These are phyloP conservation scores for Hypoxylon sp. DNA, from an alignment of 2,329 filamentous ascomycete genomes.

Conservation along the genomic window DNA sequence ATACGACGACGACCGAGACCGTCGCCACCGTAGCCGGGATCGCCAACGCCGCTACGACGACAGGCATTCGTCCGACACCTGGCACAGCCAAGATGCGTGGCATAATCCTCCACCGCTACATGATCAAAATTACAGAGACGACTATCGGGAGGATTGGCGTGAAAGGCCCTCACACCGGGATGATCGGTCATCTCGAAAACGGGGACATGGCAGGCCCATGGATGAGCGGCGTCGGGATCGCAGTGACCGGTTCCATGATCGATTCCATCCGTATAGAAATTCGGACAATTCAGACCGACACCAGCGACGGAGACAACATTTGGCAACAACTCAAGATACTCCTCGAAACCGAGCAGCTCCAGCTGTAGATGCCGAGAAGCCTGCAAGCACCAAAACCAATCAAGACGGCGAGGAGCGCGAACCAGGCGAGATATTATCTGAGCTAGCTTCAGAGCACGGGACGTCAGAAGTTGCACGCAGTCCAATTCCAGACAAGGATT, in stretches of 20 bases:
- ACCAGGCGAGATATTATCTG: constrained; percentile 36
- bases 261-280: constrained; percentile 24
- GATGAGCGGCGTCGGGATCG: constrained; percentile 32
- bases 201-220: constrained; percentile 20
- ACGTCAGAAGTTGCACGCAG: constrained; percentile 9
- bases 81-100: constrained; percentile 29
- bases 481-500: constrained; percentile 17
- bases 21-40: constrained; percentile 25
- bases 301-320: constrained; percentile 20
- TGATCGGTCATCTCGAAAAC: constrained; percentile 27
- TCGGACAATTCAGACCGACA: constrained; percentile 25
- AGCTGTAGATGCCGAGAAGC: constrained; percentile 12
- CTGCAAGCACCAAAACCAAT: constrained; percentile 13
- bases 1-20: constrained; percentile 30
- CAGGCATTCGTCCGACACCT: constrained; percentile 22
- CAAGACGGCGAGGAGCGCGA: constrained; percentile 34
- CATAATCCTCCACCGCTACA: constrained; percentile 12
- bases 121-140: constrained; percentile 18
- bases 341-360: constrained; percentile 14
- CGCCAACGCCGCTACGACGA: constrained; percentile 26
- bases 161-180: constrained; percentile 26
- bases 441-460: constrained; percentile 25
- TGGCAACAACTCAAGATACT: constrained; percentile 6
- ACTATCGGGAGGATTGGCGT: constrained; percentile 20
- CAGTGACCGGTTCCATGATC: constrained; percentile 28